A percentile compares a stretch with the other conserved stretches of the same genome.
Evolutionary conservation across 2,329 filamentous ascomycete genomes (phyloP).

Genomic region (Diaporthe sp.): DNA sequence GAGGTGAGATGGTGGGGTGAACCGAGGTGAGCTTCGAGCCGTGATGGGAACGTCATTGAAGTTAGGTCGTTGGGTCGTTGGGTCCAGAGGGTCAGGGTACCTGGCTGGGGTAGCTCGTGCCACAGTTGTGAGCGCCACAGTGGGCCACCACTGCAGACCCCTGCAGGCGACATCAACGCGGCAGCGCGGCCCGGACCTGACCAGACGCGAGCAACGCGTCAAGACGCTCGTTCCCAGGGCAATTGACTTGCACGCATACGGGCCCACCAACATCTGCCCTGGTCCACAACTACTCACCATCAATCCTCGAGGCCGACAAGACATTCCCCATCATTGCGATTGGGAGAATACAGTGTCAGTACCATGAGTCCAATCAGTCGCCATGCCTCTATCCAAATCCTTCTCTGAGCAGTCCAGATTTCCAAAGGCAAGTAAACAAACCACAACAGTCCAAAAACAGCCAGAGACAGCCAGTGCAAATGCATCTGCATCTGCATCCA

Average conservation of each 20-base stretch:
- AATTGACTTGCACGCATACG: conserved; percentile 21
- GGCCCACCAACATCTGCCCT: conserved; percentile 2
- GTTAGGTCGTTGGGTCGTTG: conserved; percentile 4
- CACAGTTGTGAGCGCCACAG: conserved; percentile 20
- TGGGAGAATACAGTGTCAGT: conserved; percentile 31
- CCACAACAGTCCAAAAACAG: not conserved
- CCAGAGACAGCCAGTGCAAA: not conserved
- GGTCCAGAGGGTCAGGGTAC: not conserved
- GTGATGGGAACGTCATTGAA: conserved; percentile 27
- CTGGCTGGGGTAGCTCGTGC: conserved; percentile 31
- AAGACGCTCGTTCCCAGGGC: conserved; percentile 15
- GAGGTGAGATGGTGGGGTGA: not conserved
- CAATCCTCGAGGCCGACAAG: not conserved
- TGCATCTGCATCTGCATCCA: not conserved
- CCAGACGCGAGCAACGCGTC: conserved; percentile 23
- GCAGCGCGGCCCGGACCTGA: conserved; percentile 1
- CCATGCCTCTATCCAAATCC: conserved; percentile 54
- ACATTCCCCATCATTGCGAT: conserved; percentile 10
- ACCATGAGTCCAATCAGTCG: conserved; percentile 32
- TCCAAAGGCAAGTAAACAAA: conserved; percentile 40
- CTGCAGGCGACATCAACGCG: conserved; percentile 6
- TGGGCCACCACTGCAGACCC: not conserved
- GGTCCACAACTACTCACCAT: not conserved
- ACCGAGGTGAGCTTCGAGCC: not conserved
- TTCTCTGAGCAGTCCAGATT: conserved; percentile 51